Base-by-base conservation (phyloP, 208 protist species). In the Herpetomonas tarakana region DNA sequence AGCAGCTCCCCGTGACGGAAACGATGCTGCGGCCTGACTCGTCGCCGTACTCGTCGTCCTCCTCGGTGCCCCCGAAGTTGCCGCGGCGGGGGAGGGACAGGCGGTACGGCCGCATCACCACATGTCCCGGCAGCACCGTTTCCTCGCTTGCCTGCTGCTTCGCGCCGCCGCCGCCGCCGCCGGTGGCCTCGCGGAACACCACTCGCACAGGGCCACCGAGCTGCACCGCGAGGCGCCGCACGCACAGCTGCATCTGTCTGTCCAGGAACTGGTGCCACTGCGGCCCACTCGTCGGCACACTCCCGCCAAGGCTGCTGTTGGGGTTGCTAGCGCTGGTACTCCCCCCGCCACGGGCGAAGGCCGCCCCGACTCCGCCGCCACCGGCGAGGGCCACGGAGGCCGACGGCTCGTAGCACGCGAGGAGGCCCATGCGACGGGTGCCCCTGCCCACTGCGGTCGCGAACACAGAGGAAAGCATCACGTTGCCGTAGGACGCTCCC, bases 371-470 rank as follows among this genome's bases (percentile, higher is more conserved):
- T 6, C 29, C 35, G 11, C 24, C 11, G 39, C 28, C 41, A 21
- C n/a, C 21, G 61, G 26, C 26, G 57, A 46, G 50, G 44, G 55
- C 24, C 2, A 38, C 50, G 7, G 39, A 31, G 27, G 46, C 19
- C 2, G 65, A 30, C 2, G 77, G 74, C 62, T 90, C 86, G 54
- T 93, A 88, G 31, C 58, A 75, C 19, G 75, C 69, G 25, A 93
- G 58, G 14, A 93, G 65, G 16, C 78, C 62, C 68, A 93, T 76
- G 11, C 71, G 70, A 3, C 81, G 69, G 1, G 71, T 50, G 11
- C 83, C 78, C 35, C 63, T 63, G 35, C 78, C 74, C 27, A 74
- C 66, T 9, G 81, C 52, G 2, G 75, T 76, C 1, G 74, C 75
- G 53, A 85, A 90, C 0, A 73, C 11, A 7, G 46, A 52, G 46